These are phyloP conservation scores for Acanthochlamys bracteata DNA, from an alignment of 106 monocot species.

Conservation along the genomic window DNA sequence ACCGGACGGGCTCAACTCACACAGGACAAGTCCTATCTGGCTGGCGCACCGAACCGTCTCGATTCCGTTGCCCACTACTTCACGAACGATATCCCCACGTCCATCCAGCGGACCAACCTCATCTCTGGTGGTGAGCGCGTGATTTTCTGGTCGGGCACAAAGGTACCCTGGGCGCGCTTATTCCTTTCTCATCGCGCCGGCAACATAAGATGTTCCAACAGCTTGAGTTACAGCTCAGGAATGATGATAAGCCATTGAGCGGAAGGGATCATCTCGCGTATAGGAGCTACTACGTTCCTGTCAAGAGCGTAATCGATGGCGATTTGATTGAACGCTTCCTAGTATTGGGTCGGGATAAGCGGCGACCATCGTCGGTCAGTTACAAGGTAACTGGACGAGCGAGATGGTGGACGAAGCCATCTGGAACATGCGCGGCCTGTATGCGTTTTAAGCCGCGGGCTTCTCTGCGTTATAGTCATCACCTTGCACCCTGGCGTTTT, in stretches of 20 bases:
- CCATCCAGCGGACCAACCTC: constrained; percentile 81
- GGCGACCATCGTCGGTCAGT: too few relatives aligned
- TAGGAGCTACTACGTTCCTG: constrained; percentile 89
- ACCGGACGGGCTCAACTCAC: constrained; percentile 93
- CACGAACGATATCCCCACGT: constrained; percentile 77
- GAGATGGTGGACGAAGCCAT: too few relatives aligned
- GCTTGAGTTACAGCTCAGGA: constrained; percentile 96
- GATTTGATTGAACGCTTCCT: too few relatives aligned
- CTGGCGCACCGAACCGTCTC: constrained; percentile 90
- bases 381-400: too few relatives aligned
- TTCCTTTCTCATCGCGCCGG: constrained; percentile 83
- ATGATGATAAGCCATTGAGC: constrained; percentile 92
- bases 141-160: constrained; percentile 88
- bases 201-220: constrained; percentile 95
- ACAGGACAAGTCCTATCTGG: constrained; percentile 86
- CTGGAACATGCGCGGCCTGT: too few relatives aligned
- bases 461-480: too few relatives aligned
- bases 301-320: too few relatives aligned
- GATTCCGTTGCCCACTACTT: constrained; percentile 97
- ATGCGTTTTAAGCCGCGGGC: too few relatives aligned
- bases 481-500: too few relatives aligned
- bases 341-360: too few relatives aligned
- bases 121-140: constrained; percentile 91
- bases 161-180: constrained; percentile 87
- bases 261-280: constrained; percentile 94